Evolutionary conservation across 2,329 filamentous ascomycete genomes (phyloP), one percentile per base, ranked within the genome.

Genomic region (Aureobasidium pullulans): DNA sequence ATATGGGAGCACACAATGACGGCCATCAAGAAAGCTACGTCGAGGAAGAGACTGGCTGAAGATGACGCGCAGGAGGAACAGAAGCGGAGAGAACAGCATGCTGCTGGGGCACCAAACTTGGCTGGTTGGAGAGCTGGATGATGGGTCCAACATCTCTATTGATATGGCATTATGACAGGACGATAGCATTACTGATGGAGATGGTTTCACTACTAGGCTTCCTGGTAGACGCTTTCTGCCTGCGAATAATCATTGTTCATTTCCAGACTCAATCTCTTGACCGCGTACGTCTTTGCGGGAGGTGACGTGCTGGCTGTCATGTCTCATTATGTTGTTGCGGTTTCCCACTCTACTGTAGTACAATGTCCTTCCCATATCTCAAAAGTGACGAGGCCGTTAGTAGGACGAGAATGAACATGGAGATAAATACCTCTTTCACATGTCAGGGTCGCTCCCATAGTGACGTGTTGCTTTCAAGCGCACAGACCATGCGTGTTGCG

Each of bases 1-100:
- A 66, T 73, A 2, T 73, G 71, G 71, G 68, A 71, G 36, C 72
- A 74, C 59, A 73, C 71, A 7, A 67, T 69, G 63, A 61, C 66
- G 6, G 67, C 71, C 6, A 70, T 73, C 50, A 64, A 63, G 37
- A 64, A 64, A 48, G 68, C 70, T 1, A 65, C 69, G 44, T 57
- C 64, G 59, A 61, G 40, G 34, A 69, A 71, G 61, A 61, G 70
- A 31, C 50, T 62, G 6, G 68, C 68, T 28, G 40, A 56, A 1
- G 28, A 44, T 6, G 59, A 63, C 7, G 61, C 49, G 13, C 64
- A 67, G 19, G 60, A 65, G n/a, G 68, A 68, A 19, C 54, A 57
- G 28, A 57, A 34, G 16, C 68, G 66, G 1, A 64, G 63, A 44
- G 64, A 62, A 28, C 36, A 48, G 39, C 39, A 44, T 34, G 50